Conservation (phyloP, 805 yeast species). For the Wickerhamomyces silvicola region DNA sequence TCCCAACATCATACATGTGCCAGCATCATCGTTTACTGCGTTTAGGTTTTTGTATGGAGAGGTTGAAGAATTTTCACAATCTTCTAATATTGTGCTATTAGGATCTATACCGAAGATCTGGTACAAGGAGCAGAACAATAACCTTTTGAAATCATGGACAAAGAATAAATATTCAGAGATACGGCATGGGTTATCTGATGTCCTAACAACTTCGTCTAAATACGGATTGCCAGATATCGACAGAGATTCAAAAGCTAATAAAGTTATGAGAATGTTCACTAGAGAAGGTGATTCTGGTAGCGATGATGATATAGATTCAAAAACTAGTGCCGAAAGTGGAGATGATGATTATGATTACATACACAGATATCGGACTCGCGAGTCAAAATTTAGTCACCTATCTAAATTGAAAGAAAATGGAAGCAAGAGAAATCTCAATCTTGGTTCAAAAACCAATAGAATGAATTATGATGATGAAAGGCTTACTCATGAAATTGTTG, state of each 20-base stretch:
- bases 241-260: constrained; percentile 2
- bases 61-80: constrained; percentile 39
- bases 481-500: too few species aligned
- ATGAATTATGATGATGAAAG: too few species aligned
- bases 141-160: constrained; percentile 17
- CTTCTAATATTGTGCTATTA: constrained; percentile 41
- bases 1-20: constrained; percentile 25
- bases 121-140: constrained; percentile 33
- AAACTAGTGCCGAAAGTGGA: too few species aligned
- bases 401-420: too few species aligned
- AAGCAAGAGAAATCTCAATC: too few species aligned
- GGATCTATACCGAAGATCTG: constrained; percentile 58
- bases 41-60: constrained; percentile 49
- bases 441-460: too few species aligned
- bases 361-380: too few species aligned
- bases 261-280: neutral
- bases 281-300: too few species aligned
- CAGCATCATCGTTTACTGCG: constrained; percentile 53
- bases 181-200: constrained; percentile 3
- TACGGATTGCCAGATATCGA: constrained; percentile 4
- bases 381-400: too few species aligned
- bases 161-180: constrained; percentile 4
- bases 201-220: constrained; percentile 2
- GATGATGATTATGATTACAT: too few species aligned
- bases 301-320: too few species aligned